Conservation (phyloP, 768 basidiomycete genomes). For the Russula compacta region DNA sequence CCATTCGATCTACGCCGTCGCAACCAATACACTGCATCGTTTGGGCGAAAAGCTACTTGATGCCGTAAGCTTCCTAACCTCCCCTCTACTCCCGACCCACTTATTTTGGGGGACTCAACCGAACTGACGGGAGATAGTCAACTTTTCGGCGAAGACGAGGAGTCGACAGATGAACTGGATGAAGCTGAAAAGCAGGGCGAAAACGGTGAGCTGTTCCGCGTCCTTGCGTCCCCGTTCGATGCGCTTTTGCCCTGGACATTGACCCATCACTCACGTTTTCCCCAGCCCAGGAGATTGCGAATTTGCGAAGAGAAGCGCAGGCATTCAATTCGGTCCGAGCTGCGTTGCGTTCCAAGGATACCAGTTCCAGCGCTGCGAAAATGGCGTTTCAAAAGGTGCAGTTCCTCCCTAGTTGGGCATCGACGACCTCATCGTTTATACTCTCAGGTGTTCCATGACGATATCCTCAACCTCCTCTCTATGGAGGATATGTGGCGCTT, state of each 20-base stretch:
- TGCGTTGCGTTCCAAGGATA: conserved; percentile 43
- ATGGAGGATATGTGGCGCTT: conserved; percentile 99
- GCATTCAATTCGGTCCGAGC: conserved; percentile 78
- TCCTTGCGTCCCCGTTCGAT: not conserved
- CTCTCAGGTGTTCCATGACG: conserved; percentile 72
- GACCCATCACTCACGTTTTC: not conserved
- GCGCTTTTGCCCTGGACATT: not conserved
- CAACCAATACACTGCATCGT: conserved; percentile 99
- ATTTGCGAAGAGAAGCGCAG: conserved; percentile 79
- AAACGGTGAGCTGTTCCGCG: conserved; percentile 50
- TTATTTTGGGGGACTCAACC: not conserved
- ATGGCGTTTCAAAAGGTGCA: conserved; percentile 78
- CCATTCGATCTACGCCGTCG: conserved; percentile 92
- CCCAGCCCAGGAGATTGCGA: conserved; percentile 81
- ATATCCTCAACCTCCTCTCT: conserved; percentile 78
- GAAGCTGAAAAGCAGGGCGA: conserved; percentile 90
- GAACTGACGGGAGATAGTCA: conserved; percentile 43
- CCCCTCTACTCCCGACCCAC: not conserved
- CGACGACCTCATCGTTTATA: not conserved
- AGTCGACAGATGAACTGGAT: conserved; percentile 73
- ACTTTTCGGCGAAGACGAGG: conserved; percentile 89
- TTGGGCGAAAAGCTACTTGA: conserved; percentile 96
- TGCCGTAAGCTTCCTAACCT: conserved; percentile 50
- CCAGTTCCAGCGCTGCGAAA: conserved; percentile 45
- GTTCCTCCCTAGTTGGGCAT: not conserved